Percentiles rank a stretch among this genome's conserved stretches.
These are phyloP conservation scores for Didymella keratinophila DNA, from an alignment of 2,329 filamentous ascomycete genomes.

Conservation along the genomic window DNA sequence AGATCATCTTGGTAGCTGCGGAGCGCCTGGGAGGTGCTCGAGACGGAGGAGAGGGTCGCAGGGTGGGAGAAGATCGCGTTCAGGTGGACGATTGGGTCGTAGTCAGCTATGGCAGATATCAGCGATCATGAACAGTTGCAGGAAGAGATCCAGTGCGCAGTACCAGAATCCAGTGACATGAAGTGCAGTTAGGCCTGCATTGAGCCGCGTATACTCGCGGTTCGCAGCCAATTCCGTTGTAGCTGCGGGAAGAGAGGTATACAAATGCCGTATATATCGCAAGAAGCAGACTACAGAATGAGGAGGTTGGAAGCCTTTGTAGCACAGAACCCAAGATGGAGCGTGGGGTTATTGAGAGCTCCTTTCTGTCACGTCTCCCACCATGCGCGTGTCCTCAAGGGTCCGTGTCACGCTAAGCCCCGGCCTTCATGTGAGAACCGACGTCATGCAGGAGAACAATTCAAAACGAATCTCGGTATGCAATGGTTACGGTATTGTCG, in stretches of 20 bases:
- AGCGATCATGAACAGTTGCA: conserved; percentile 29
- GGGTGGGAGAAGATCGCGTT: conserved; percentile 94
- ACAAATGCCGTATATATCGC: background rate
- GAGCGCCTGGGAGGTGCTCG: conserved; percentile 76
- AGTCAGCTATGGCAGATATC: conserved; percentile 68
- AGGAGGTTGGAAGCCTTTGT: conserved; percentile 4
- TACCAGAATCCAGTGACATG: conserved; percentile 54
- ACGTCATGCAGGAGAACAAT: conserved; percentile 13
- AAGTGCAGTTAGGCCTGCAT: conserved; percentile 47
- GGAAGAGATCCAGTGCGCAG: conserved; percentile 10
- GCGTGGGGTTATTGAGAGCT: conserved; percentile 22
- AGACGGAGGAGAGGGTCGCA: conserved; percentile 79
- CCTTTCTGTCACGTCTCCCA: conserved; percentile 19
- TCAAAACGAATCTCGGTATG: background rate
- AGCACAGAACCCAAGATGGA: conserved; percentile 21
- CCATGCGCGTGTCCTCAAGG: conserved; percentile 7
- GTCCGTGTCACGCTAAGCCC: conserved; percentile 26
- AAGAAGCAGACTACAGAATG: background rate
- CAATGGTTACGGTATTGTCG: background rate
- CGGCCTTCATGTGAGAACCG: conserved; percentile 13
- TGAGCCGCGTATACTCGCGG: conserved; percentile 42
- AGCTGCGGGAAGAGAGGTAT: conserved; percentile 11
- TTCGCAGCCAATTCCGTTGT: conserved; percentile 32
- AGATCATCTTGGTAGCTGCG: conserved; percentile 81
- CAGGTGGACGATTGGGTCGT: conserved; percentile 90